A percentile compares a stretch with the other conserved stretches of the same genome.
Evolutionary conservation across 805 yeast species (phyloP).

Genomic region (Limtongia smithiae): DNA sequence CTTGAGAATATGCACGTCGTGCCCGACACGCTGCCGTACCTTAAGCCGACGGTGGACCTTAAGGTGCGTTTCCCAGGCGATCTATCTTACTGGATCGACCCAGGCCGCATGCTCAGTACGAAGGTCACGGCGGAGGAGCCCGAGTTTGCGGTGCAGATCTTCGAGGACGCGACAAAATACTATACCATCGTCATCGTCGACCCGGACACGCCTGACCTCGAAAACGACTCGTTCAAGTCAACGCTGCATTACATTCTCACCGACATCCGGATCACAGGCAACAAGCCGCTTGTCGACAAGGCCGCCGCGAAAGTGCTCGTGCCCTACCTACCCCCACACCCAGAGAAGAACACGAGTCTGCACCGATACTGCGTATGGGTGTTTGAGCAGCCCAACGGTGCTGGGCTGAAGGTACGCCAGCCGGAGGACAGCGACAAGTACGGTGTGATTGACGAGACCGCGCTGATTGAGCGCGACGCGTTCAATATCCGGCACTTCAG

Average conservation of each 20-base stretch:
- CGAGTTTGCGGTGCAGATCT: conserved; percentile 70
- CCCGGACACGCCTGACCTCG: conserved; percentile 84
- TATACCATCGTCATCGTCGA: conserved; percentile 81
- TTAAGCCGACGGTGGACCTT: conserved; percentile 76
- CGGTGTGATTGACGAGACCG: conserved; percentile 15
- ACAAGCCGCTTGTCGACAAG: conserved; percentile 38
- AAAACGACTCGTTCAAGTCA: conserved; percentile 63
- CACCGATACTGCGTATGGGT: conserved; percentile 91
- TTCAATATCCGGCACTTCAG: conserved; percentile 76
- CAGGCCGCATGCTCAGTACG: conserved; percentile 73
- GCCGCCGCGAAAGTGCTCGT: conserved; percentile 45
- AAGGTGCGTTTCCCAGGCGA: conserved; percentile 70
- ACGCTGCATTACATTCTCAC: conserved; percentile 44
- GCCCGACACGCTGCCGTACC: conserved; percentile 91
- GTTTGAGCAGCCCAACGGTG: conserved; percentile 58
- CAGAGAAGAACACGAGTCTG: conserved; percentile 79
- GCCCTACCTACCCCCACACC: conserved; percentile 74
- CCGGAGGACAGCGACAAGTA: conserved; percentile 17
- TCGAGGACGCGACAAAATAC: conserved; percentile 50
- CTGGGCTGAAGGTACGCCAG: conserved; percentile 17
- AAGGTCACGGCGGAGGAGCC: conserved; percentile 74
- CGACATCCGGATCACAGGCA: conserved; percentile 16
- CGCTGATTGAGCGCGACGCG: conserved; percentile 40
- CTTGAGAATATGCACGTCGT: conserved; percentile 78
- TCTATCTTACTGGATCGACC: conserved; percentile 59